Base-by-base conservation (phyloP, 2,329 filamentous ascomycete genomes). In the Fusarium nurragi region DNA sequence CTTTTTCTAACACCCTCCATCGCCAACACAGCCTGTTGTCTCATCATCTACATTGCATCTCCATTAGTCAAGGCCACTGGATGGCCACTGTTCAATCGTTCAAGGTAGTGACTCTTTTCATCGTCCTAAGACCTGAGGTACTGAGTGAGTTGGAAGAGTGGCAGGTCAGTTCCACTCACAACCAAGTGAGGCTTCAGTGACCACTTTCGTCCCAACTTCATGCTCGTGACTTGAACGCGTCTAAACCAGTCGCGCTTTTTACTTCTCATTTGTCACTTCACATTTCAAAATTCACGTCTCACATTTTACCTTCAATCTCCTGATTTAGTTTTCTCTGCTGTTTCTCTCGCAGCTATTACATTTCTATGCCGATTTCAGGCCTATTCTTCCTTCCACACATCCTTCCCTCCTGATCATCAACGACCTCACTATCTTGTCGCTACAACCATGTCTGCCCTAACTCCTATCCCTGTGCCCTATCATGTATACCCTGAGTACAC, bases 401-500 rank as follows among this genome's bases (percentile, higher is more conserved):
- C n/a, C n/a, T n/a, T n/a, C n/a, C n/a, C n/a, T n/a, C n/a, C 12
- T 11, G 25, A 11, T 30, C 28, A 13, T 5, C 28, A 14, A 30
- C 5, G 28, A 12, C 28, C 28, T 5, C 12, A 5, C 28, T 2
- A 30, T 30, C 23, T 4, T 30, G 25, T 28, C 4, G 8, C 18
- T 8, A 22, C 23, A 16, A 28, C 19, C 22, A 48, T 28, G 14
- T 21, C 49, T 3, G 11, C 10, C 1, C 18, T 14, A 9, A 22
- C 30, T 5, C 14, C 40, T 10, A 38, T 56, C 2, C 53, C 53
- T 3, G 5, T 28, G 4, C 51, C 54, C 3, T 28, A 56, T 0
- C 18, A 30, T 1, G 3, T 11, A n/a, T 22, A 39, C 9, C 13
- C 28, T 2, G 9, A 18, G 1, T 2, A 1, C 2, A 19, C 26